These are phyloP conservation scores for Petasospora fabianii DNA, from an alignment of 1,139 yeast genomes.

Conservation along the genomic window DNA sequence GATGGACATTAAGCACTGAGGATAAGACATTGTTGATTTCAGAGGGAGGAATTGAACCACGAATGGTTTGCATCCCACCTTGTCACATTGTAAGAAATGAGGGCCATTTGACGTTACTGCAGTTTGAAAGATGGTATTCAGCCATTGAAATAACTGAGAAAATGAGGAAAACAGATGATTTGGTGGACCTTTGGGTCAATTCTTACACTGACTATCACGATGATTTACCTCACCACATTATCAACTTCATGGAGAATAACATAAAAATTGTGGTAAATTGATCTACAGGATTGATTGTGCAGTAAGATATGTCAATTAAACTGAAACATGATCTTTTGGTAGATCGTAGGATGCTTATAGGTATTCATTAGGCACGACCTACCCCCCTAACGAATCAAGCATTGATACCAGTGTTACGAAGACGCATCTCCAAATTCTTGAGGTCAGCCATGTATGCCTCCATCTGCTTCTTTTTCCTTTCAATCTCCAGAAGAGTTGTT, in stretches of 20 bases:
- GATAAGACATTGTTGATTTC: background rate
- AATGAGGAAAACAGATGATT: constrained; percentile 19
- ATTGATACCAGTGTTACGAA: constrained; percentile 4
- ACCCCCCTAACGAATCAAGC: background rate
- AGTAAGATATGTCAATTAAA: background rate
- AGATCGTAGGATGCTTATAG: no score
- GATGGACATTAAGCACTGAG: constrained; percentile 3
- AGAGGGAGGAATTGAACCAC: background rate
- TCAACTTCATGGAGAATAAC: constrained; percentile 1
- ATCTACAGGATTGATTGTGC: no score
- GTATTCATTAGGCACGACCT: no score
- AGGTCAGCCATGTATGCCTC: constrained; percentile 21
- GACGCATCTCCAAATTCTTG: constrained; percentile 16
- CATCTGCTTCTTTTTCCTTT: constrained; percentile 18
- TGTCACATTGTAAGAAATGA: background rate
- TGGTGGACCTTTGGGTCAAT: constrained; percentile 29
- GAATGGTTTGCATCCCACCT: constrained; percentile 2
- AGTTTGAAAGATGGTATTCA: background rate
- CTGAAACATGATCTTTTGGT: no score
- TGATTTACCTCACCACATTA: constrained; percentile 2
- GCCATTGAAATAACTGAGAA: background rate
- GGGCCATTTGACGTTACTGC: background rate
- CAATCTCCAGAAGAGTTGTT: constrained; percentile 20
- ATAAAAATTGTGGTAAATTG: no score
- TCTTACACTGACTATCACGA: constrained; percentile 17